Evolutionary conservation across 2,329 filamentous ascomycete genomes (phyloP).

Genomic region (Nemania sp.): DNA sequence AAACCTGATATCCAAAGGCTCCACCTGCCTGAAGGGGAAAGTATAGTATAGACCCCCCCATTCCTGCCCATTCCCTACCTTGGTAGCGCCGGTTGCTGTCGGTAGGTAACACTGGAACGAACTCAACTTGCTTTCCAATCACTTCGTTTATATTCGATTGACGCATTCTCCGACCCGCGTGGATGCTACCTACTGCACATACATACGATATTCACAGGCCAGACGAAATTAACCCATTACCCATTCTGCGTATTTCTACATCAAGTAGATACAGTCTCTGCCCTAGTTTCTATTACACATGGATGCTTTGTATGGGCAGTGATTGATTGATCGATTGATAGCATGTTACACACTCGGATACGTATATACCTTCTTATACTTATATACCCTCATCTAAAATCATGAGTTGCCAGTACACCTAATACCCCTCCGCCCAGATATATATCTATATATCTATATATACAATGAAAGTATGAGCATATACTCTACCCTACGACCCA

Average conservation of each 20-base stretch:
- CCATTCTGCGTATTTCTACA: too few relatives aligned
- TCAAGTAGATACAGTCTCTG: too few relatives aligned
- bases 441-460: conserved; percentile 5
- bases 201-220: neutral
- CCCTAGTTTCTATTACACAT: too few relatives aligned
- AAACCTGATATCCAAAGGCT: neutral
- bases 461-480: neutral
- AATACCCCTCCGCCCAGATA: neutral
- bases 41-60: neutral
- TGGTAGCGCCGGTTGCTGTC: too few relatives aligned
- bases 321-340: too few relatives aligned
- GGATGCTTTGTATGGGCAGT: too few relatives aligned
- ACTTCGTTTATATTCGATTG: neutral
- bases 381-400: neutral
- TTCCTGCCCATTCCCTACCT: too few relatives aligned
- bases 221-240: neutral
- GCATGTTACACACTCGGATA: neutral
- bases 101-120: neutral
- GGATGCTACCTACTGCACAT: neutral
- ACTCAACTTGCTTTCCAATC: neutral
- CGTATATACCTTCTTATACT: neutral
- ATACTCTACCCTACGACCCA: neutral
- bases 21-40: conserved; percentile 27
- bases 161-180: neutral
- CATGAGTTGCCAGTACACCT: neutral